A percentile compares a stretch with the other conserved stretches of the same genome.
These are phyloP conservation scores for Blastocystis sp. DNA, from an alignment of 352 stramenopile species.

Conservation along the genomic window DNA sequence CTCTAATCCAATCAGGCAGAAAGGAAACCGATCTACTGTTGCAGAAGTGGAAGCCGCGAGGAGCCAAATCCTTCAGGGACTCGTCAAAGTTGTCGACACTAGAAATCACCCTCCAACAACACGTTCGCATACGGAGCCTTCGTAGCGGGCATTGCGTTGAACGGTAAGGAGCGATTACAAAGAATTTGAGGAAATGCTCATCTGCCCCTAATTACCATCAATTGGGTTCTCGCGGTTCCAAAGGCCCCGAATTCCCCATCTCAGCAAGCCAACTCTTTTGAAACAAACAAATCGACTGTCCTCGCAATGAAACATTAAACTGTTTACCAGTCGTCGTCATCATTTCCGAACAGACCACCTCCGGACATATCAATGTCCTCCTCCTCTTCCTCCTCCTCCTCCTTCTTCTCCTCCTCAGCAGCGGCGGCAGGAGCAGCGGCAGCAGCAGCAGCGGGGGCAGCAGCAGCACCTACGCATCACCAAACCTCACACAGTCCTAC, in stretches of 20 bases:
- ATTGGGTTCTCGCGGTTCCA: background rate
- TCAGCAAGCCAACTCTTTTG: background rate
- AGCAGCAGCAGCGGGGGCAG: constrained; percentile 12
- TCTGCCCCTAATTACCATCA: background rate
- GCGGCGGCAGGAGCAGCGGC: constrained; percentile 55
- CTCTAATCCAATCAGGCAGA: background rate
- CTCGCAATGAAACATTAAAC: background rate
- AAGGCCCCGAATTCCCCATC: no score
- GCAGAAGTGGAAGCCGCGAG: background rate
- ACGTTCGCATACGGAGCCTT: background rate
- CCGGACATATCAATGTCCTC: constrained; percentile 60
- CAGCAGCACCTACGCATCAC: constrained; percentile 10
- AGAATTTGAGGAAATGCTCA: background rate
- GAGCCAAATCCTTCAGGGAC: background rate
- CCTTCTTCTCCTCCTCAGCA: background rate
- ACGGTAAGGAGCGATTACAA: background rate
- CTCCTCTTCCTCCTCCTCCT: constrained; percentile 46
- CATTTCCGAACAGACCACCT: constrained; percentile 59
- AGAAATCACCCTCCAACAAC: background rate
- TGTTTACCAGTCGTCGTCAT: constrained; percentile 56
- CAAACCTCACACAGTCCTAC: background rate
- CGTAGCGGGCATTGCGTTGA: background rate
- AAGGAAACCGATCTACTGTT: background rate
- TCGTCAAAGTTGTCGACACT: constrained; percentile 27
- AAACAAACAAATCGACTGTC: background rate